Evolutionary conservation across 2,329 filamentous ascomycete genomes (phyloP).

Genomic region (Metarhizium guizhouense): DNA sequence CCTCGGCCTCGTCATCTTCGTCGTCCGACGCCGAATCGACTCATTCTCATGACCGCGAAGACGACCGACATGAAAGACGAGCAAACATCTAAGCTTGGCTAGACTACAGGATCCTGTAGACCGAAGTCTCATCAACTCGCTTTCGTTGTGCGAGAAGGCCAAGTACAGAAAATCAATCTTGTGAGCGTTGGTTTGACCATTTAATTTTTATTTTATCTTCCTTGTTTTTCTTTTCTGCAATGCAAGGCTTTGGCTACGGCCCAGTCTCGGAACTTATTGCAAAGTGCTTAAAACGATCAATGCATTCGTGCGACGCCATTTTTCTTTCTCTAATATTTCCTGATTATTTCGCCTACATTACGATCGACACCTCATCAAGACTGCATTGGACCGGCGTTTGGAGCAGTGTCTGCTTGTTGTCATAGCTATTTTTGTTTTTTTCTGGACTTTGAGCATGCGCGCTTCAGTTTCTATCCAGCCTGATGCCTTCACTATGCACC

Average conservation of each 20-base stretch:
- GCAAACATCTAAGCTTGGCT: neutral
- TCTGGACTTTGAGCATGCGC: neutral
- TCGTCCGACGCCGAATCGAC: conserved; percentile 30
- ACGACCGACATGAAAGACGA: neutral
- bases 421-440: neutral
- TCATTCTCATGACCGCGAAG: conserved; percentile 14
- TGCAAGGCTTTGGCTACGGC: conserved; percentile 4
- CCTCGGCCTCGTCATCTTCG: conserved; percentile 15
- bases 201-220: neutral
- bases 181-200: neutral
- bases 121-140: neutral
- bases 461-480: neutral
- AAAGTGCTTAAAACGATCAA: neutral
- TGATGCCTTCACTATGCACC: neutral
- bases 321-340: neutral
- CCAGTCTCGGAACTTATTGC: neutral
- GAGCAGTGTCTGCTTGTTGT: neutral
- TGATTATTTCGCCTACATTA: neutral
- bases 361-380: conserved; percentile 4
- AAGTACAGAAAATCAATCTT: neutral
- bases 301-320: neutral
- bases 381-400: conserved; percentile 7
- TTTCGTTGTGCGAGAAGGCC: neutral
- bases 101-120: neutral
- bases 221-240: neutral